Base-by-base conservation (phyloP, 495 filamentous ascomycete species). In the Oidiodendron maius region DNA sequence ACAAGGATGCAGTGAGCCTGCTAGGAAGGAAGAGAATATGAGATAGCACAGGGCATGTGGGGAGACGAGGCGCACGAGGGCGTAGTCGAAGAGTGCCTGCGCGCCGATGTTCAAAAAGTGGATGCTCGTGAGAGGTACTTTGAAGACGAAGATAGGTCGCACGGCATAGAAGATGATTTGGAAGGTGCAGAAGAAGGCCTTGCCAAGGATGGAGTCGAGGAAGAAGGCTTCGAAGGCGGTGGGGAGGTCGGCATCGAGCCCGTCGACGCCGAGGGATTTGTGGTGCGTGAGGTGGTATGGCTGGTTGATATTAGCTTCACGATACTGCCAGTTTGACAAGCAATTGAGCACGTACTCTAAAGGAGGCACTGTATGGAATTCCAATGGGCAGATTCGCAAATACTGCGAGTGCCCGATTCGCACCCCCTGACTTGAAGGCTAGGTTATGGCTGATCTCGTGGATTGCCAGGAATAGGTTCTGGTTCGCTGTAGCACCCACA, bases 81-180 rank as follows among this genome's bases (percentile, higher is more conserved):
- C 60, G 56, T 71, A 71, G 71, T 99, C 89, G 71, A 99, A 95
- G 50, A 66, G 56, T 4, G 93, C 48, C 64, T 99, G 91, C 4
- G 73, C 71, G 53, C 70, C 54, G 12, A 97, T 70, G 70, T 99
- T 99, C 57, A 88, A 60, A 41, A 81, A 66, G 68, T 96, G 91
- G 47, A 96, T 81, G 60, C 71, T 76, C 42, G 94, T 97, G 63
- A 97, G 77, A 20, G 91, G 88, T 1, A 96, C 75, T 57, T 82
- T 77, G 74, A 94, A 94, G 55, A 99, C 78, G 70, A 91, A 83
- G 84, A 96, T 94, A 44, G 94, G 94, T 3, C 94, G 89, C n/a
- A 99, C 61, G 61, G 94, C 94, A 75, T 99, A 99, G 80, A 99
- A 99, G 62, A 99, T 73, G 64, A 99, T 96, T 68, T 99, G 94